Conservation (phyloP, 257 asterid species). For the Forsythia suspensa region DNA sequence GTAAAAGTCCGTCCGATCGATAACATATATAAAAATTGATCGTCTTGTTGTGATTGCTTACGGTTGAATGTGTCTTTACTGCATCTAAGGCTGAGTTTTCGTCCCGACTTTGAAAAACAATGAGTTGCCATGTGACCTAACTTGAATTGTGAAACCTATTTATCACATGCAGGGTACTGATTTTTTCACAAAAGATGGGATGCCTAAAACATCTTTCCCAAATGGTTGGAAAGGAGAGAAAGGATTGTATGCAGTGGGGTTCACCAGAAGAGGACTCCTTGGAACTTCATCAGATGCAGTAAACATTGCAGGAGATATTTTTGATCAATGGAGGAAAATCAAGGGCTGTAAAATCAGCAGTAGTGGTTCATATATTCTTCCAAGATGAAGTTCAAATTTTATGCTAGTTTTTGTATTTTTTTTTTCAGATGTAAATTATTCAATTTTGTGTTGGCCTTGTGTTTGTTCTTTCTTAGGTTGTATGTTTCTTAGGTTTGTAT, state of each 20-base stretch:
- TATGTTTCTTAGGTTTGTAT: conserved; percentile 22
- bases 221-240: conserved; percentile 87
- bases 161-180: conserved; percentile 51
- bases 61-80: not conserved
- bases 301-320: conserved; percentile 59
- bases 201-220: conserved; percentile 81
- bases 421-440: conserved; percentile 44
- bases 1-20: not conserved
- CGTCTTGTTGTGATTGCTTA: not conserved
- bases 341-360: conserved; percentile 21
- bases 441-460: conserved; percentile 46
- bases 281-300: conserved; percentile 80
- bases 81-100: not conserved
- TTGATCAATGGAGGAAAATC: conserved; percentile 54
- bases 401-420: not conserved
- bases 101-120: not conserved
- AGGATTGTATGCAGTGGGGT: conserved; percentile 86
- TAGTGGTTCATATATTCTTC: conserved; percentile 2
- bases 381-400: not conserved
- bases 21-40: not conserved
- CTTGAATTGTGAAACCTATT: not conserved
- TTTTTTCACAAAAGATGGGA: conserved; percentile 77
- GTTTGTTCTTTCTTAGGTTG: conserved; percentile 16
- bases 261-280: conserved; percentile 81
- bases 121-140: conserved; percentile 4